Base-by-base conservation (phyloP, 192 early-diverging fungal species). In the Spinellus fusiger region DNA sequence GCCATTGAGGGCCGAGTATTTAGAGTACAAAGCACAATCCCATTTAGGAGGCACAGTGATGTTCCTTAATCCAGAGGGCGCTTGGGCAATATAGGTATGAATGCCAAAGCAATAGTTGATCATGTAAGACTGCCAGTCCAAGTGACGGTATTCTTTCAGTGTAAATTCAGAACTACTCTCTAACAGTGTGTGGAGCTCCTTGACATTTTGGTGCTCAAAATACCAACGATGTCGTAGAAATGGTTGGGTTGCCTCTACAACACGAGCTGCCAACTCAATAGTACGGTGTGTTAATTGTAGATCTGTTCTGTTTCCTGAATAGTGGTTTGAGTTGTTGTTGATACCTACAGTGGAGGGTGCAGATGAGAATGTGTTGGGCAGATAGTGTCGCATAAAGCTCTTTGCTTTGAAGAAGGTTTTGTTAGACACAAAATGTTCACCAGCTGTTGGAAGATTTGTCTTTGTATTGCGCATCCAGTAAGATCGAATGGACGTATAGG, bases 401-500 rank as follows among this genome's bases (percentile, higher is more conserved):
- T 62, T 55, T 1, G 65, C 61, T 23, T 61, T 61, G 23, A 69
- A 69, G 18, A 74, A 46, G 1, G 66, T 33, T 32, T 64, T 54
- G n/a, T 55, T 68, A 26, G 47, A 27, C 0, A 61, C 49, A 65
- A 74, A 74, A 29, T 68, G 63, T 18, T 74, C 66, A 32, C 62
- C 23, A 3, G 61, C 58, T 1, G 37, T 40, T 10, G 72, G 72
- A 6, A 74, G 25, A n/a, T n/a, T 46, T 23, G 58, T 32, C 15
- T 57, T 68, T 26, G 72, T 49, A 15, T 52, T 74, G 10, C 72
- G 56, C 18, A 53, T 61, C 72, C 72, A 74, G 28, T 74, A 74
- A 2, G 55, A 25, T 28, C 62, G 61, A 34, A 60, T 56, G 1
- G 49, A 37, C 37, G 61, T 46, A 51, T 74, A 74, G 10, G 56